Percentiles rank a stretch among this genome's conserved stretches.
These are phyloP conservation scores for Leishmania braziliensis DNA, from an alignment of 208 protist species.

Conservation along the genomic window DNA sequence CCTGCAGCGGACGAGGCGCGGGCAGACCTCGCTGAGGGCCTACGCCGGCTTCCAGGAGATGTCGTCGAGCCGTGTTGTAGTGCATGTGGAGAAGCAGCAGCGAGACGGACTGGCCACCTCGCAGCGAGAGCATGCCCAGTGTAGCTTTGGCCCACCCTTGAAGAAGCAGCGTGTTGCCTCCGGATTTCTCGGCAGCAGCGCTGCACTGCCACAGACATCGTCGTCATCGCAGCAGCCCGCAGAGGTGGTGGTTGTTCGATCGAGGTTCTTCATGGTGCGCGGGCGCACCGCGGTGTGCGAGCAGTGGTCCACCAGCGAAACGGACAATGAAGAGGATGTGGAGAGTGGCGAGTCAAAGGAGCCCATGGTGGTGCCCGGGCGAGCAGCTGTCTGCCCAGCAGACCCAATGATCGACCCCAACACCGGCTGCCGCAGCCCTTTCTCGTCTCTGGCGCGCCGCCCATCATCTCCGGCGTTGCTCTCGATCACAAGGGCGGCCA, in stretches of 20 bases:
- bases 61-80: conserved; percentile 50
- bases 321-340: conserved; percentile 11
- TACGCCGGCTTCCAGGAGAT: conserved; percentile 69
- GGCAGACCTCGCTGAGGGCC: conserved; percentile 58
- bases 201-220: background rate
- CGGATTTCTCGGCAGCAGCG: conserved; percentile 34
- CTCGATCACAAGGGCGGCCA: background rate
- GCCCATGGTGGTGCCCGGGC: background rate
- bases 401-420: background rate
- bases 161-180: conserved; percentile 41
- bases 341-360: background rate
- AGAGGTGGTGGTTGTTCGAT: conserved; percentile 52
- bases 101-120: background rate
- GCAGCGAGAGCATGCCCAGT: conserved; percentile 5
- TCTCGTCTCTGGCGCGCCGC: background rate
- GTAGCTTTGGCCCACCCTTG: conserved; percentile 35
- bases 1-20: conserved; percentile 44
- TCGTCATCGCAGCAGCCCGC: background rate
- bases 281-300: conserved; percentile 41
- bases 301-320: conserved; percentile 30
- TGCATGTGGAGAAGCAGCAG: conserved; percentile 22
- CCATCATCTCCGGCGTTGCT: background rate
- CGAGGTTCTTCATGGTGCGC: conserved; percentile 55
- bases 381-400: background rate
- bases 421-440: background rate